phyloP scores from a whole-genome alignment of 148 eudicot species.

The Diospyros lotus region DNA sequence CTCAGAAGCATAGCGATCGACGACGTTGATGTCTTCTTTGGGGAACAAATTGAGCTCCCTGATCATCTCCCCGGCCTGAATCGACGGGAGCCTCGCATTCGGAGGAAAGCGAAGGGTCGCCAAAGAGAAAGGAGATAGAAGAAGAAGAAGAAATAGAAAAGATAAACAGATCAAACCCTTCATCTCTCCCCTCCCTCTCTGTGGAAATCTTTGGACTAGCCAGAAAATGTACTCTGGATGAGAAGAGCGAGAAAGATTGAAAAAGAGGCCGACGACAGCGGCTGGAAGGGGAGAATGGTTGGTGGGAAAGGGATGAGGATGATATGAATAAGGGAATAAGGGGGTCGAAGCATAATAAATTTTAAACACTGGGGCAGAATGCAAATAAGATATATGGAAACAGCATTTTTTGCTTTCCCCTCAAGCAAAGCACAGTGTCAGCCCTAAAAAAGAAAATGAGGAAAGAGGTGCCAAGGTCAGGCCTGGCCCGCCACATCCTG shows the following conservation, averaged over 20 bases:
- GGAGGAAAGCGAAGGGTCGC: slow-evolving; percentile 16
- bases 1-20: slow-evolving; percentile 17
- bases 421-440: too few species aligned
- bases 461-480: too few species aligned
- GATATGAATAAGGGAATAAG: neutral
- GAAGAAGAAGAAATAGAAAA: slow-evolving; percentile 4
- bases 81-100: slow-evolving; percentile 23
- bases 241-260: neutral
- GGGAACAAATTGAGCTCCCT: slow-evolving; percentile 73
- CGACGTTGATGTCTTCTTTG: slow-evolving; percentile 42
- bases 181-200: slow-evolving; percentile 15
- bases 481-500: too few species aligned
- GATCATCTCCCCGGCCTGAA: slow-evolving; percentile 44
- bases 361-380: too few species aligned
- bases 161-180: neutral
- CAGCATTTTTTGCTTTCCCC: too few species aligned
- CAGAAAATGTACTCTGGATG: neutral
- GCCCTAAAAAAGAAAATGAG: too few species aligned
- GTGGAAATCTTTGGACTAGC: too few species aligned
- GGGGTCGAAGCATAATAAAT: too few species aligned
- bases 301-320: neutral
- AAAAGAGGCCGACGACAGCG: neutral
- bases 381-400: too few species aligned
- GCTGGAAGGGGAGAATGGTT: neutral
- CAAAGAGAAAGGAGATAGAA: slow-evolving; percentile 23